phyloP scores from a whole-genome alignment of 2,329 filamentous ascomycete genomes.

The Nannizzia gypsea region DNA sequence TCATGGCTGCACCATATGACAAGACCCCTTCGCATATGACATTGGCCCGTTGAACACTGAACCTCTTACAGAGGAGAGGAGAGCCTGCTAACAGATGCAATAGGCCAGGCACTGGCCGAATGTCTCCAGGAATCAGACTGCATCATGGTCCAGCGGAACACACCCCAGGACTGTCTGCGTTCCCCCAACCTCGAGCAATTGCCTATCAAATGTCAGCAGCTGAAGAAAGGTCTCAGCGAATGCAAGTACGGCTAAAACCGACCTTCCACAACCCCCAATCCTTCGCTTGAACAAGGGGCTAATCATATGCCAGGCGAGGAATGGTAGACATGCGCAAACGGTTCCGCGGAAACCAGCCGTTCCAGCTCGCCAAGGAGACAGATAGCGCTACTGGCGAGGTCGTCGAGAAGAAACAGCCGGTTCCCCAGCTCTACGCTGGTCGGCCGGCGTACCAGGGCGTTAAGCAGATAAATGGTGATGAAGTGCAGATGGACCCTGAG shows the following conservation, averaged over 20 bases:
- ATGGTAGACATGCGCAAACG: slow-evolving; percentile 98
- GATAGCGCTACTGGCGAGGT: slow-evolving; percentile 31
- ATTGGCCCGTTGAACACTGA: background rate
- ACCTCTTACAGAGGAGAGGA: background rate
- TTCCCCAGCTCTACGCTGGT: slow-evolving; percentile 68
- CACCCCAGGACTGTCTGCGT: slow-evolving; percentile 76
- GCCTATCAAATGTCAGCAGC: slow-evolving; percentile 77
- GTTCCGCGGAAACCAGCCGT: slow-evolving; percentile 85
- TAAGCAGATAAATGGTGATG: slow-evolving; percentile 56
- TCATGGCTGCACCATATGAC: background rate
- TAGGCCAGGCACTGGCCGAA: slow-evolving; percentile 81
- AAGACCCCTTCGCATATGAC: background rate
- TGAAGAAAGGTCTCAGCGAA: slow-evolving; percentile 84
- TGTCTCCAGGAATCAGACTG: slow-evolving; percentile 96
- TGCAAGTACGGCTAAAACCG: slow-evolving; percentile 51
- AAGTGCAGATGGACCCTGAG: slow-evolving; percentile 40
- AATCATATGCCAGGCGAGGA: slow-evolving; percentile 47
- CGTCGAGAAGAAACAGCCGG: slow-evolving; percentile 23
- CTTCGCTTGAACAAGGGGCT: background rate
- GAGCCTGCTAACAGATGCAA: background rate
- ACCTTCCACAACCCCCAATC: background rate
- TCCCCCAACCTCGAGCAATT: slow-evolving; percentile 69
- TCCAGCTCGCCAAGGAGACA: slow-evolving; percentile 53
- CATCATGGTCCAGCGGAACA: slow-evolving; percentile 82
- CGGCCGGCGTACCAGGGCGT: slow-evolving; percentile 57